phyloP scores from a whole-genome alignment of 2,329 filamentous ascomycete species.

The Trichoderma sp. region DNA sequence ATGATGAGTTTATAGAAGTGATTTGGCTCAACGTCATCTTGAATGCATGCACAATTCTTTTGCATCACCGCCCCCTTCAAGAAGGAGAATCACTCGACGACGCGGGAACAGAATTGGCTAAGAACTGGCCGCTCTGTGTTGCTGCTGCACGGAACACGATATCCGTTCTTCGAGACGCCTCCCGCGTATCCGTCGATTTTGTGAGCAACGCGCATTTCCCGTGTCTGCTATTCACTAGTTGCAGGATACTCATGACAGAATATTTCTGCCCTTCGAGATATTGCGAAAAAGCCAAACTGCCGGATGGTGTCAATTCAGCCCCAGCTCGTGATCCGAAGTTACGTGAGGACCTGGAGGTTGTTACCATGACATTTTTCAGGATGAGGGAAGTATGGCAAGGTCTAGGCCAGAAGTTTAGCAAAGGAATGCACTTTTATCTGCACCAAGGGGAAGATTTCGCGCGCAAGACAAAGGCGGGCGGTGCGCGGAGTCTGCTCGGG shows the following conservation, averaged over 20 bases:
- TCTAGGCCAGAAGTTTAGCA: slow-evolving; percentile 25
- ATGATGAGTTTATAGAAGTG: slow-evolving; percentile 21
- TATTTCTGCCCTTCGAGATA: slow-evolving; percentile 21
- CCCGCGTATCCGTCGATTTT: slow-evolving; percentile 19
- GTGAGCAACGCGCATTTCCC: slow-evolving; percentile 24
- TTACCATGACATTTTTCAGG: slow-evolving; percentile 22
- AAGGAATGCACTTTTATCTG: slow-evolving; percentile 25
- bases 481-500: slow-evolving; percentile 22
- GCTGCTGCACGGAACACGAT: slow-evolving; percentile 23
- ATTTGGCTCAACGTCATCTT: slow-evolving; percentile 26
- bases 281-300: neutral
- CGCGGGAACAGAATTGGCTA: slow-evolving; percentile 11
- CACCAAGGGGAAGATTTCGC: slow-evolving; percentile 18
- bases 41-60: slow-evolving; percentile 23
- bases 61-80: slow-evolving; percentile 24
- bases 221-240: slow-evolving; percentile 22
- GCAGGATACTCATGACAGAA: slow-evolving; percentile 24
- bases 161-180: slow-evolving; percentile 23
- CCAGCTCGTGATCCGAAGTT: slow-evolving; percentile 20
- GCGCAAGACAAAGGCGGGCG: slow-evolving; percentile 20
- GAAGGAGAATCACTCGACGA: slow-evolving; percentile 18
- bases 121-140: slow-evolving; percentile 28
- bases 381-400: slow-evolving; percentile 21
- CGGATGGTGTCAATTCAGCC: neutral
- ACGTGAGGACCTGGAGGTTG: slow-evolving; percentile 24